Evolutionary conservation across 2,329 filamentous ascomycete genomes (phyloP).

Genomic region (Rutstroemia sp.): DNA sequence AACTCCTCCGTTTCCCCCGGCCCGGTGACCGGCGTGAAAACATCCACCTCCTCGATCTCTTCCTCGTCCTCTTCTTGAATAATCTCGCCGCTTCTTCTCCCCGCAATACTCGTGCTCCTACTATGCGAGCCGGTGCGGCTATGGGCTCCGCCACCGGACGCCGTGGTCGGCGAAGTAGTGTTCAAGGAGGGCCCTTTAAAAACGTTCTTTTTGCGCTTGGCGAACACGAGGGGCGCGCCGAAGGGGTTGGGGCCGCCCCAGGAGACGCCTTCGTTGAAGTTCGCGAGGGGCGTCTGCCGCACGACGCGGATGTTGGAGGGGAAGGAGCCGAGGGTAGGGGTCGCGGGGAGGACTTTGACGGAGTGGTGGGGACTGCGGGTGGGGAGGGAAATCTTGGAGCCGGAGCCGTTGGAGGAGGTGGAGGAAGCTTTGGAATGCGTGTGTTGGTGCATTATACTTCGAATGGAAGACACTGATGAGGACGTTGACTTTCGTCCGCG

Average conservation of each 20-base stretch:
- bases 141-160: constrained; percentile 22
- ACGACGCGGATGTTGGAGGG: constrained; percentile 82
- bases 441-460: constrained; percentile 80
- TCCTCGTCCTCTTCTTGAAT: constrained; percentile 33
- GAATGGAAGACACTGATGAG: constrained; percentile 86
- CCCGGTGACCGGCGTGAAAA: constrained; percentile 43
- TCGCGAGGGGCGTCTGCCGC: constrained; percentile 46
- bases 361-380: constrained; percentile 76
- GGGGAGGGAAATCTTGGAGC: constrained; percentile 59
- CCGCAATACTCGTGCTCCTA: constrained; percentile 55
- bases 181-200: constrained; percentile 74
- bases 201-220: constrained; percentile 70
- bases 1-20: constrained; percentile 25
- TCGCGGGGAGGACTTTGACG: constrained; percentile 90
- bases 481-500: constrained; percentile 93
- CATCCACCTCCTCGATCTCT: constrained; percentile 32
- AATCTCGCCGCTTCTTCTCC: constrained; percentile 65
- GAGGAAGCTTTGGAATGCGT: constrained; percentile 92
- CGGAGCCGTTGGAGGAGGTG: constrained; percentile 73
- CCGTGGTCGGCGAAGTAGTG: constrained; percentile 20
- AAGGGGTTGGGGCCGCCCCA: constrained; percentile 42
- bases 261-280: constrained; percentile 50
- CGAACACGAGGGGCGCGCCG: constrained; percentile 60
- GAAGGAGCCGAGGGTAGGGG: constrained; percentile 67
- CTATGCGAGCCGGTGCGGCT: constrained; percentile 33